phyloP scores from a whole-genome alignment of 306 rosid genomes.

The Quercus berberidifolia region DNA sequence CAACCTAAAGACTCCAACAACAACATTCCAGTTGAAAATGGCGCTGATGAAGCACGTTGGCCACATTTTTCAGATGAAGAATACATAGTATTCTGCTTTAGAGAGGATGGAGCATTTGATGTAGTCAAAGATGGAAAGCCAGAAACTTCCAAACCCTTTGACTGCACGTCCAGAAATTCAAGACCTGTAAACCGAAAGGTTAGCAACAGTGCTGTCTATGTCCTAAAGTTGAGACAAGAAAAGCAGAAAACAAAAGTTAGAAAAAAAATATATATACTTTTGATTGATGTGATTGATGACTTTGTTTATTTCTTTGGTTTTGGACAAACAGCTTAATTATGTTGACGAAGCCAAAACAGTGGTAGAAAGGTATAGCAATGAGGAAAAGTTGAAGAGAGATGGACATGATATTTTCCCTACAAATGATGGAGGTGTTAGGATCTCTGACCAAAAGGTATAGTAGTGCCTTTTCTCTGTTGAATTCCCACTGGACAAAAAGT shows the following conservation, averaged over 20 bases:
- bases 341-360: conserved; percentile 25
- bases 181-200: conserved; percentile 57
- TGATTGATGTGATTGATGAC: background rate
- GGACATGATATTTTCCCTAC: conserved; percentile 7
- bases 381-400: conserved; percentile 27
- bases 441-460: conserved; percentile 29
- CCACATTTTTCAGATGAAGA: conserved; percentile 45
- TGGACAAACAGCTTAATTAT: conserved; percentile 44
- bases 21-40: conserved; percentile 7
- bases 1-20: conserved; percentile 3
- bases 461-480: background rate
- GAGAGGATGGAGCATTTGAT: conserved; percentile 54
- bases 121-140: conserved; percentile 35
- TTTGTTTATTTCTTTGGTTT: background rate
- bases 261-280: background rate
- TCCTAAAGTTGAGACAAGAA: background rate
- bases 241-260: background rate
- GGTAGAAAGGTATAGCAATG: conserved; percentile 17
- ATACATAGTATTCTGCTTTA: conserved; percentile 59
- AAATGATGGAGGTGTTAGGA: conserved; percentile 27
- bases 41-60: conserved; percentile 30
- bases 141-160: conserved; percentile 7
- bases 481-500: background rate
- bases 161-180: conserved; percentile 24
- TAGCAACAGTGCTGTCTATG: background rate